Conservation (phyloP, 140 eudicot species). For the Ambrosia hybrid region DNA sequence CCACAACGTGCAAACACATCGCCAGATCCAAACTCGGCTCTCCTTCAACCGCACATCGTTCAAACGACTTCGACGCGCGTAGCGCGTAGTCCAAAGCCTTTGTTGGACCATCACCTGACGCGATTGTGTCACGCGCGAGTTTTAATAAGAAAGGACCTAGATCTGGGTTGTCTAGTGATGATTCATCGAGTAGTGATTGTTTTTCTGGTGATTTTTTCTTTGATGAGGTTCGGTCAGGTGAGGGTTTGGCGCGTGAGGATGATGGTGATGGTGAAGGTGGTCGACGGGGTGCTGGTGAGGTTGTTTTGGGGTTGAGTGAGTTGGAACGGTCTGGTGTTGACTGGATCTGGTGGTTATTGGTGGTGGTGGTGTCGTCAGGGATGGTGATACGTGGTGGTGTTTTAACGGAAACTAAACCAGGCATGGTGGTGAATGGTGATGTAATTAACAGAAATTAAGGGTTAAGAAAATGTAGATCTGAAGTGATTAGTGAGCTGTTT, state of each 20-base stretch:
- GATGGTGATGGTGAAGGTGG: conserved; percentile 95
- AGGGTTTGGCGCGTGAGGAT: conserved; percentile 86
- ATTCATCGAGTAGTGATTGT: conserved; percentile 43
- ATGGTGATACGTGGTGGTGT: conserved; percentile 75
- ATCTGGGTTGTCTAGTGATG: conserved; percentile 90
- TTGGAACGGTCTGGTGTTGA: conserved; percentile 44
- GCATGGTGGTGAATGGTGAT: no score
- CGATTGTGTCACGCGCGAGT: conserved; percentile 90
- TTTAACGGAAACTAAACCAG: conserved; percentile 83
- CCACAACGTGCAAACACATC: conserved; percentile 96
- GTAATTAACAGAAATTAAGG: no score
- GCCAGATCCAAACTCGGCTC: conserved; percentile 94
- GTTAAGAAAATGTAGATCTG: conserved; percentile 13
- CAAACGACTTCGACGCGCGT: conserved; percentile 87
- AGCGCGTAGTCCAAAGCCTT: conserved; percentile 92
- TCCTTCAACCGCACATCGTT: conserved; percentile 70
- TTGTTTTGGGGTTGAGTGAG: conserved; percentile 29
- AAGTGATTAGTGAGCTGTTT: no score
- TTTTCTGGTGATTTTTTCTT: conserved; percentile 83
- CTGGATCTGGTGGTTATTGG: conserved; percentile 63
- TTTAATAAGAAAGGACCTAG: conserved; percentile 90
- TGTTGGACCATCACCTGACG: conserved; percentile 87
- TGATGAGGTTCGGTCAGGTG: conserved; percentile 93
- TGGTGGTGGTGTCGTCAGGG: conserved; percentile 55
- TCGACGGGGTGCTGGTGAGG: conserved; percentile 60